Conservation (phyloP, 176 grass and related monocot species). For the Oryza rufipogon region DNA sequence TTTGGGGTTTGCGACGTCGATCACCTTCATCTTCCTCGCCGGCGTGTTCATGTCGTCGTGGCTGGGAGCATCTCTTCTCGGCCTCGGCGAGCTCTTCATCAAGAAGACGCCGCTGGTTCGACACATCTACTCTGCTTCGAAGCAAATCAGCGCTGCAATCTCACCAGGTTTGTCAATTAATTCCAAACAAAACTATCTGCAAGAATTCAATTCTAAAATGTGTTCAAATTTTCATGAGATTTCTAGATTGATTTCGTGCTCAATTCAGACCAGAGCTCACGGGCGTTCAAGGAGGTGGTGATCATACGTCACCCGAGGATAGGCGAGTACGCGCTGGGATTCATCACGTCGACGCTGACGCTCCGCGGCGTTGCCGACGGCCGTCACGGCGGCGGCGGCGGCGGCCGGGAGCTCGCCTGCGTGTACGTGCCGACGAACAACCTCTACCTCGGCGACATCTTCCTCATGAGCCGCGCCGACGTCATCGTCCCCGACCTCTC, state of each 20-base stretch:
- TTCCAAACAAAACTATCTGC: neutral
- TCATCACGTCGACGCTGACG: slow-evolving; percentile 74
- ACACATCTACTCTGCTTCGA: slow-evolving; percentile 73
- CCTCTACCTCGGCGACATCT: slow-evolving; percentile 82
- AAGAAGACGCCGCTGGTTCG: slow-evolving; percentile 78
- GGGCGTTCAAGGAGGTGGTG: slow-evolving; percentile 83
- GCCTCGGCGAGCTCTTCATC: slow-evolving; percentile 73
- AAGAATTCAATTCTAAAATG: neutral
- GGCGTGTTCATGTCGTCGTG: slow-evolving; percentile 83
- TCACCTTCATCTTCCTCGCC: slow-evolving; percentile 76
- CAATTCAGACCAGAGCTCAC: slow-evolving; percentile 62
- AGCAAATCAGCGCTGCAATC: slow-evolving; percentile 75
- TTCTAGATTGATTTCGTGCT: neutral
- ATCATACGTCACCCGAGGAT: slow-evolving; percentile 74
- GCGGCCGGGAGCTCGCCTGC: slow-evolving; percentile 63
- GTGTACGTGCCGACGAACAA: slow-evolving; percentile 83
- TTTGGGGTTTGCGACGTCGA: slow-evolving; percentile 69
- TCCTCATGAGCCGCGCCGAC: slow-evolving; percentile 56
- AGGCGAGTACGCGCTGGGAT: slow-evolving; percentile 75
- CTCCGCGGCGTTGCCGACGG: slow-evolving; percentile 28
- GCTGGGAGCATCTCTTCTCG: slow-evolving; percentile 68
- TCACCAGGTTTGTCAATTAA: slow-evolving; percentile 51
- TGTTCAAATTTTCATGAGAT: neutral
- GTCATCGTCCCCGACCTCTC: slow-evolving; percentile 69
- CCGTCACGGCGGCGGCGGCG: neutral